phyloP scores from a whole-genome alignment of 2,329 filamentous ascomycete genomes.

The Dactylellina parvicollis region DNA sequence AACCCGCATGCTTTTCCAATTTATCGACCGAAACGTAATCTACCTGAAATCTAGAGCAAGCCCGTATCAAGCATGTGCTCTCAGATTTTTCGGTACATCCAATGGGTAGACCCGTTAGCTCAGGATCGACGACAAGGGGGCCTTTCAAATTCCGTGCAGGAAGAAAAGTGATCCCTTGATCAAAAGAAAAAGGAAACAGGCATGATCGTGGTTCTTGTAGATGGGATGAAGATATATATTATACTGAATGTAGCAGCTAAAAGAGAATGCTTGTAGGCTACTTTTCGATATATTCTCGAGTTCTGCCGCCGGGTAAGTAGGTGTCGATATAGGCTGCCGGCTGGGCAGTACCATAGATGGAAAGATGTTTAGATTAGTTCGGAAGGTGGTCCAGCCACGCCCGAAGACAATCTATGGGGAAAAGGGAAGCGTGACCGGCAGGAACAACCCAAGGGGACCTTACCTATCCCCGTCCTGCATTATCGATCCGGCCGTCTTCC shows the following conservation, averaged over 20 bases:
- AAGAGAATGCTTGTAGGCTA: background rate
- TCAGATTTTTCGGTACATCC: conserved; percentile 31
- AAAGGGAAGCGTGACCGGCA: conserved; percentile 12
- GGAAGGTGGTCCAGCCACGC: conserved; percentile 45
- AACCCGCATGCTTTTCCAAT: conserved; percentile 2
- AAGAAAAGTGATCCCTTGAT: background rate
- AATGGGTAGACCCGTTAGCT: conserved; percentile 34
- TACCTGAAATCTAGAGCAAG: conserved; percentile 24
- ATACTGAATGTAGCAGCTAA: conserved; percentile 23
- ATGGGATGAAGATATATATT: conserved; percentile 12
- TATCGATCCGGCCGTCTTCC: no score
- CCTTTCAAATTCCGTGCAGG: background rate
- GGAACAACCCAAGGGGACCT: background rate
- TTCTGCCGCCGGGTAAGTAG: conserved; percentile 53
- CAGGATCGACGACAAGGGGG: conserved; percentile 44
- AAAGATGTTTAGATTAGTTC: conserved; percentile 37
- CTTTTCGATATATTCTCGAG: conserved; percentile 15
- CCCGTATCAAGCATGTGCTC: conserved; percentile 22
- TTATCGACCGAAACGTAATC: conserved; percentile 11
- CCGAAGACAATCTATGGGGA: conserved; percentile 18
- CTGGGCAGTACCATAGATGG: conserved; percentile 46
- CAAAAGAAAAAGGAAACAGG: conserved; percentile 20
- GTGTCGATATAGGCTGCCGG: conserved; percentile 50
- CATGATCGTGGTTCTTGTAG: conserved; percentile 27
- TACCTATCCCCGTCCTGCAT: no score